These are phyloP conservation scores for Boletellus deceptivus DNA, from an alignment of 1,284 basidiomycete species.

Conservation along the genomic window DNA sequence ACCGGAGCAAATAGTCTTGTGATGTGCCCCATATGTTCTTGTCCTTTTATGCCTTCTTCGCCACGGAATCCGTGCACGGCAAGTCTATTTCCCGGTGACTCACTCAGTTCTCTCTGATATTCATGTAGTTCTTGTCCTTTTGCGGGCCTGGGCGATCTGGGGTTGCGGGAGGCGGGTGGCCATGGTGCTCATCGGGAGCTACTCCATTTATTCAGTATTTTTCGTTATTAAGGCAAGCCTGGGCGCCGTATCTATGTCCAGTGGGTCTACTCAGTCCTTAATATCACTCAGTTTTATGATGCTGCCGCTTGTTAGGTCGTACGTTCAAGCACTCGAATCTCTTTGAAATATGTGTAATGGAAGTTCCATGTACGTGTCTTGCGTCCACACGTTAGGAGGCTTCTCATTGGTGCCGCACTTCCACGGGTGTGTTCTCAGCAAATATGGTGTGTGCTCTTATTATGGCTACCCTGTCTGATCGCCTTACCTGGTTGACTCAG, in stretches of 20 bases:
- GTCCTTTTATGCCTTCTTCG: not conserved
- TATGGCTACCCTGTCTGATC: too few species aligned
- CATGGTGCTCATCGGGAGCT: not conserved
- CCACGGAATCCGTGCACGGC: not conserved
- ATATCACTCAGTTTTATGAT: not conserved
- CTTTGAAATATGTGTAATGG: not conserved
- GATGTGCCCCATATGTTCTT: not conserved
- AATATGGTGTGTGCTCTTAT: too few species aligned
- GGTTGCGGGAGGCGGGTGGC: conserved; percentile 2
- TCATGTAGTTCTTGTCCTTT: conserved; percentile 12
- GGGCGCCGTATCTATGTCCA: not conserved
- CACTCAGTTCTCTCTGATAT: too few species aligned
- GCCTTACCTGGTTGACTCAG: too few species aligned
- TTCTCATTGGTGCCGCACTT: not conserved
- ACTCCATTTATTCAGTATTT: conserved; percentile 1
- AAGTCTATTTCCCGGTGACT: not conserved
- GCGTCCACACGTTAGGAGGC: not conserved
- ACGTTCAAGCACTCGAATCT: not conserved
- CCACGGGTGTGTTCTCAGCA: too few species aligned
- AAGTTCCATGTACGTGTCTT: not conserved
- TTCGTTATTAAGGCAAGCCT: not conserved
- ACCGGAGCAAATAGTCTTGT: not conserved
- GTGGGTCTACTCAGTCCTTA: not conserved
- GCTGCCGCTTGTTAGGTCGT: not conserved
- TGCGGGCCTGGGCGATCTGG: not conserved